Percentiles rank a stretch among this genome's conserved stretches.
Conservation (phyloP, 768 basidiomycete species). For the Boletus sensibilis region DNA sequence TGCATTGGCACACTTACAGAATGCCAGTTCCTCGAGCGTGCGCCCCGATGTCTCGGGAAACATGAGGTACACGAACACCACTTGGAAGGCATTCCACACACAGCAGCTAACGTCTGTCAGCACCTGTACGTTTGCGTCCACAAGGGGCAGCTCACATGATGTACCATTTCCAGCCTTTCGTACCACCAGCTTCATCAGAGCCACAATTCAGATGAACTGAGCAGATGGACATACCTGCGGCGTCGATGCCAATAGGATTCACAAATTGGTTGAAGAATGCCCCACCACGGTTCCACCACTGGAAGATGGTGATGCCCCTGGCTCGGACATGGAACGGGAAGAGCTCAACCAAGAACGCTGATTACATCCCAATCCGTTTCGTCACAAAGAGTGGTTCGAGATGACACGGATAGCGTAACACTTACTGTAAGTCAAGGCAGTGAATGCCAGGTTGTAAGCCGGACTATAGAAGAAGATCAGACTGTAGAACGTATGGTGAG, state of each 20-base stretch:
- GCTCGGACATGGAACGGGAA: constrained; percentile 66
- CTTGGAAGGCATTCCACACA: constrained; percentile 13
- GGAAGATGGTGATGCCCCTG: constrained; percentile 60
- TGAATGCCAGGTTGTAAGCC: constrained; percentile 16
- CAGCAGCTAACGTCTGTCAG: constrained; percentile 13
- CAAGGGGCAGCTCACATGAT: constrained; percentile 5
- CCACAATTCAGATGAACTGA: neutral
- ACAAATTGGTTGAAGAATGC: constrained; percentile 17
- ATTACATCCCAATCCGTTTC: neutral
- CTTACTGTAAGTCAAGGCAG: constrained; percentile 11
- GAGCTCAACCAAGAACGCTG: constrained; percentile 65
- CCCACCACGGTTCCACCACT: constrained; percentile 49
- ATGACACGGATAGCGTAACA: no score
- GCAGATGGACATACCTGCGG: constrained; percentile 2
- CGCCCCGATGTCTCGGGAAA: constrained; percentile 23
- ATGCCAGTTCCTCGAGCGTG: constrained; percentile 20
- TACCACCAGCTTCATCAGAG: neutral
- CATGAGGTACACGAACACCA: constrained; percentile 15
- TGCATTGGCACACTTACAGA: constrained; percentile 20
- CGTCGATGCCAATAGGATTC: constrained; percentile 18
- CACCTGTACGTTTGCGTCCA: neutral
- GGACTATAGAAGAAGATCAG: constrained; percentile 20
- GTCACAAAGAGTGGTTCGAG: neutral
- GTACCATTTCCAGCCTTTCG: constrained; percentile 15
- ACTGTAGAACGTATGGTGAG: neutral